Evolutionary conservation across 1,139 yeast species (phyloP), one percentile per base, ranked within the genome.

Genomic region (Hyphopichia fennica): DNA sequence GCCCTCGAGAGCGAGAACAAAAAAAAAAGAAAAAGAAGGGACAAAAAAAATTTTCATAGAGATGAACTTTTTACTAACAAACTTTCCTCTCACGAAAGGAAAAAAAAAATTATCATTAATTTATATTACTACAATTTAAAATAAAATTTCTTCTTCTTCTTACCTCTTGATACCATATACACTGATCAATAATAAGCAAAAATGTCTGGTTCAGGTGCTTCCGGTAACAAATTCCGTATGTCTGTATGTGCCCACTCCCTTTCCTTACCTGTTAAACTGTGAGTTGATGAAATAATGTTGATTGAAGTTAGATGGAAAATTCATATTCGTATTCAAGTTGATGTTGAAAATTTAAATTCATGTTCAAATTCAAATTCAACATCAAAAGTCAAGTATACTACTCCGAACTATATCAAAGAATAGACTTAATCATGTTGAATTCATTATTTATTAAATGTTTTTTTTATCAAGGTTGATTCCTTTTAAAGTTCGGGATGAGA

Each of bases 191-290:
- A 27, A 30, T 30, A 30, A 30, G 17, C 33, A 15, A 30, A 53
- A 70, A 84, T 84, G 89, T 83, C 89, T 71, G 85, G 86, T 71
- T 81, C 85, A 74, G 95, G 95, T 83, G 95, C 96, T 82, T 89
- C 96, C 79, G 99, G 99, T 83, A 93, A 91, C 87, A 93, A 93
- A 83, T 93, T 87, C 88, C 90, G 96, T 83, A 88, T 91, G 91
- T 89, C 97, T 77, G 95, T 87, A 87, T 77, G 96, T 85, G 45
- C 19, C 36, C 32, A 9, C 4, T 31, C 4, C 23, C 34, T 30
- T 30, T 30, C 34, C 18, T 11, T 10, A 5, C 9, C 17, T 22
- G 23, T 7, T 22, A 22, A 22, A 7, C 8, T 22, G 23, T n/a
- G n/a, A n/a, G 9, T 22, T 22, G 9, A 22, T 22, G 23, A 22